phyloP scores from a whole-genome alignment of 2,329 filamentous ascomycete species.

The Balansia obtecta region DNA sequence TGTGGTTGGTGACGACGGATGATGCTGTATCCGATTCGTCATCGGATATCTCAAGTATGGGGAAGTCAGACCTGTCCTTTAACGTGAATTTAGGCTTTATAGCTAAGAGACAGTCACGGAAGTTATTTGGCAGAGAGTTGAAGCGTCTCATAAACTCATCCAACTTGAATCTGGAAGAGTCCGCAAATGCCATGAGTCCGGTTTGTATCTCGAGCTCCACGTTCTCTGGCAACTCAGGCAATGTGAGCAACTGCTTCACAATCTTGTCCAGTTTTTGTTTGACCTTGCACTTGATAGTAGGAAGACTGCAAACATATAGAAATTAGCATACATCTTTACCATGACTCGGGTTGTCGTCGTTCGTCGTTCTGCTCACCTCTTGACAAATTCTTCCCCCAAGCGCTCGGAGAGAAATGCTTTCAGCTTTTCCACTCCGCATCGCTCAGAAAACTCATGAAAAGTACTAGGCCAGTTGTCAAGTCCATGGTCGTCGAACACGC shows the following conservation, averaged over 20 bases:
- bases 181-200: conserved; percentile 45
- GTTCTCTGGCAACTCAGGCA: conserved; percentile 58
- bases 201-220: conserved; percentile 53
- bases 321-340: not conserved
- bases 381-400: conserved; percentile 40
- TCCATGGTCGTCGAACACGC: conserved; percentile 32
- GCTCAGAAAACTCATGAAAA: conserved; percentile 33
- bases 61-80: conserved; percentile 22
- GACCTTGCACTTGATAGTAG: conserved; percentile 42
- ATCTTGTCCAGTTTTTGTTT: conserved; percentile 37
- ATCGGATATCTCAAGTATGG: conserved; percentile 25
- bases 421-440: conserved; percentile 41
- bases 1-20: conserved; percentile 10
- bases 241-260: conserved; percentile 36
- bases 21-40: conserved; percentile 25
- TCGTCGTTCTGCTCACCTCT: conserved; percentile 24
- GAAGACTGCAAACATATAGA: conserved; percentile 24
- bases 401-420: conserved; percentile 39
- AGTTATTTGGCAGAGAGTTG: conserved; percentile 34
- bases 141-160: conserved; percentile 33
- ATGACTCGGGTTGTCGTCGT: not conserved
- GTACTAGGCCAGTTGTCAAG: conserved; percentile 33
- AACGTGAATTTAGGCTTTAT: conserved; percentile 36
- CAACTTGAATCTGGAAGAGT: conserved; percentile 38
- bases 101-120: conserved; percentile 33